phyloP scores from a whole-genome alignment of 2,329 filamentous ascomycete genomes.

The Huntiella omanensis region DNA sequence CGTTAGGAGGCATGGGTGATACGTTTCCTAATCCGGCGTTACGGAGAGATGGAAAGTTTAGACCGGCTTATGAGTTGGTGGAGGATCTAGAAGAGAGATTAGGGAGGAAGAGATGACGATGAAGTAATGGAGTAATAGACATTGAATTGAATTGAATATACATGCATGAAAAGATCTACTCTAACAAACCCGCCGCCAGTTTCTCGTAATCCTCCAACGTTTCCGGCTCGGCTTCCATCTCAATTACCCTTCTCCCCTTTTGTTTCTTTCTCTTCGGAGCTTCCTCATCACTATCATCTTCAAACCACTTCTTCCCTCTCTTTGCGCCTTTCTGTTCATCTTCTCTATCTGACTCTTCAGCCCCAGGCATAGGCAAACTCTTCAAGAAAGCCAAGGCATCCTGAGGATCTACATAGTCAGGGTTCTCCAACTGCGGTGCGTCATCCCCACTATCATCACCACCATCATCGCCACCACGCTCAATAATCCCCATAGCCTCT shows the following conservation, averaged over 20 bases:
- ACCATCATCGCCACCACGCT: slow-evolving; percentile 13
- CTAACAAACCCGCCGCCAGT: slow-evolving; percentile 53
- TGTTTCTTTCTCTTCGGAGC: slow-evolving; percentile 17
- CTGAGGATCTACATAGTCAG: slow-evolving; percentile 25
- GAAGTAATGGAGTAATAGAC: neutral
- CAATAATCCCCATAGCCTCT: slow-evolving; percentile 18
- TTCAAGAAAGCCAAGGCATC: slow-evolving; percentile 39
- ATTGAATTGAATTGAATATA: neutral
- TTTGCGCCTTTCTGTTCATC: slow-evolving; percentile 20
- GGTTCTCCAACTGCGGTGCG: slow-evolving; percentile 18
- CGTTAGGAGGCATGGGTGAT: slow-evolving; percentile 74
- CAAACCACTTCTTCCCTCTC: slow-evolving; percentile 67
- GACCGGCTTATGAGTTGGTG: slow-evolving; percentile 57
- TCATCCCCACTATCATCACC: slow-evolving; percentile 1
- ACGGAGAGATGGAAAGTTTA: slow-evolving; percentile 27
- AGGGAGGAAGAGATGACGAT: slow-evolving; percentile 36
- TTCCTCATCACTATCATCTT: slow-evolving; percentile 31
- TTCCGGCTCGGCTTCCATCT: slow-evolving; percentile 50
- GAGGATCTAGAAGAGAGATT: slow-evolving; percentile 63
- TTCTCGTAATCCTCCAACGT: slow-evolving; percentile 65
- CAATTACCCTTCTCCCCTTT: slow-evolving; percentile 34
- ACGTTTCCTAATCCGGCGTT: slow-evolving; percentile 76
- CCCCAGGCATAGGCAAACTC: slow-evolving; percentile 33
- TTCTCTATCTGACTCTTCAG: slow-evolving; percentile 14
- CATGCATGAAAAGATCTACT: slow-evolving; percentile 16